Base-by-base conservation (phyloP, 2,329 filamentous ascomycete genomes). In the Epichloe sp. region DNA sequence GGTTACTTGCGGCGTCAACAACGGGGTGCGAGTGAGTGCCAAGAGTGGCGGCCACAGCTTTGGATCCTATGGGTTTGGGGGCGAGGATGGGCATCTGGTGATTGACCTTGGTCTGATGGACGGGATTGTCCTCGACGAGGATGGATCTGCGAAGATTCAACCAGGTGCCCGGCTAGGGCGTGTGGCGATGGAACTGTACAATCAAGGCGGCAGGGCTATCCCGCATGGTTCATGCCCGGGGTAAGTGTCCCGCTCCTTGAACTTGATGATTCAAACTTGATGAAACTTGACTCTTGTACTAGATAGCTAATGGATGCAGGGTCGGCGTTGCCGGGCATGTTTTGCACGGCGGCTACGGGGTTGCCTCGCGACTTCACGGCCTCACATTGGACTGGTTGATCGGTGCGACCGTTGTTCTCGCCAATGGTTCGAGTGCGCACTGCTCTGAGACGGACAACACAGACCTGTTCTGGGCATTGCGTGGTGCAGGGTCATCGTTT, bases 271-370 rank as follows among this genome's bases (percentile, higher is more conserved):
- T 77, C 2, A 4, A n/a, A 42, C 40, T 14, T 7, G 23, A 26
- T 21, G 19, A 21, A 21, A 21, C 19, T 21, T 21, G 19, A 21
- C 23, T 26, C 23, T 26, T 26, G 23, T 7, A 7, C 23, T 7
- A 26, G 23, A 26, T 26, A 7, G 40, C 19, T 56, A 70, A 82
- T 0, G 78, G 78, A 4, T 79, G 79, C 1, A 80, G 79, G 0
- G 78, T 83, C 1, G 80, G 80, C 3, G 73, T 83, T 8, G 79
- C 77, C 3, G 80, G 77, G 0, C 63, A 82, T 14, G 73, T 73
- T 0, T 58, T 82, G 0, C 78, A 78, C 0, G 79, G 79, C 31
- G 79, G 79, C 1, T 77, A 79, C 57, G 78, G 80, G 2, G 76
- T 73, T 62, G 65, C 83, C 4, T 74, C 69, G 15, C 73, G 76